Percentiles rank a stretch among this genome's conserved stretches.
Conservation (phyloP, 2,329 filamentous ascomycete genomes). For the Torrubiella hemipterigena region DNA sequence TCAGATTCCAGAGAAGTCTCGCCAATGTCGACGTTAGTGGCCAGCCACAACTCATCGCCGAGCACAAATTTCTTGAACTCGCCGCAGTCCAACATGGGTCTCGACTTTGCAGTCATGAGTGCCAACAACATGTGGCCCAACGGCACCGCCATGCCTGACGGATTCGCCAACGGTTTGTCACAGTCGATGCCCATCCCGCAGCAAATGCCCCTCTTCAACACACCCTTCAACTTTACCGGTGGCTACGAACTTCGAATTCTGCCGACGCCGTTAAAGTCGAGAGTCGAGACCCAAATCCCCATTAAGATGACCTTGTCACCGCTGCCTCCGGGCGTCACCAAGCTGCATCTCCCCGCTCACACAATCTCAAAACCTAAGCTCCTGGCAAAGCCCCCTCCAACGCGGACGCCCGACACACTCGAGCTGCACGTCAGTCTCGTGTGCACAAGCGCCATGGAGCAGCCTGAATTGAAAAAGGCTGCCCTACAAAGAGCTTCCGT, state of each 20-base stretch:
- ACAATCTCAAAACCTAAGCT: conserved; percentile 93
- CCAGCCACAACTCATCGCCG: conserved; percentile 42
- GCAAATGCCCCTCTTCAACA: conserved; percentile 14
- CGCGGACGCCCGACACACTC: conserved; percentile 58
- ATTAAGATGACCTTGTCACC: conserved; percentile 70
- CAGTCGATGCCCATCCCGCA: conserved; percentile 19
- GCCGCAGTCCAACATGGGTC: conserved; percentile 29
- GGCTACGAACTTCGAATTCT: conserved; percentile 44
- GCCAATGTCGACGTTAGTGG: conserved; percentile 37
- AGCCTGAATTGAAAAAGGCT: conserved; percentile 50
- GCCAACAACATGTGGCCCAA: conserved; percentile 24
- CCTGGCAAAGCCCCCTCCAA: conserved; percentile 58
- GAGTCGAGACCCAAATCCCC: conserved; percentile 93
- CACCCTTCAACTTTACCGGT: conserved; percentile 18
- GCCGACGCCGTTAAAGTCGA: conserved; percentile 66
- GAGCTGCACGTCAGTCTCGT: conserved; percentile 75
- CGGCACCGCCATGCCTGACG: conserved; percentile 12
- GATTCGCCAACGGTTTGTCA: conserved; percentile 12
- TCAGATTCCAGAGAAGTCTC: conserved; percentile 40
- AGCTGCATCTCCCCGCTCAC: conserved; percentile 75
- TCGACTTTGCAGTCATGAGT: conserved; percentile 24
- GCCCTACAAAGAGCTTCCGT: conserved; percentile 49
- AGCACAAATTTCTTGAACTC: conserved; percentile 30
- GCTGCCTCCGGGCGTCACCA: conserved; percentile 63
- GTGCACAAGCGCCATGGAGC: conserved; percentile 84